Evolutionary conservation across 1,284 basidiomycete genomes (phyloP).

Genomic region (Omphalotus olearius): DNA sequence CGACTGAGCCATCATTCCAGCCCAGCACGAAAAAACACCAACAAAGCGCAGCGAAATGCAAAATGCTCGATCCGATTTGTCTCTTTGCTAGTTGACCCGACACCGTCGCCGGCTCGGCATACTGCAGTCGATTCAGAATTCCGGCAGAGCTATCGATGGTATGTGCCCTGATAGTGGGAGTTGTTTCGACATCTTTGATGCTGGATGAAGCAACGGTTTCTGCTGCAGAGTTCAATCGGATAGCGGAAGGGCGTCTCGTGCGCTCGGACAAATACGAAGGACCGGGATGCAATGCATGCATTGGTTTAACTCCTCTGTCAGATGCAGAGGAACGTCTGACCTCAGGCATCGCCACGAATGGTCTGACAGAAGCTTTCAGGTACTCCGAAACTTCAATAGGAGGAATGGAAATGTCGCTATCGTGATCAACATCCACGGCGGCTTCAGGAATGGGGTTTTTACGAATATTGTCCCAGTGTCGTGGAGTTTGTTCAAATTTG

Average conservation of each 20-base stretch:
- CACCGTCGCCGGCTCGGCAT: neutral
- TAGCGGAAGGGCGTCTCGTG: neutral
- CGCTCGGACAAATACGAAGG: neutral
- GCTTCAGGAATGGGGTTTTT: neutral
- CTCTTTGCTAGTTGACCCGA: neutral
- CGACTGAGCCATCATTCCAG: slow-evolving; percentile 42
- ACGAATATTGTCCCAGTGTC: too few species aligned
- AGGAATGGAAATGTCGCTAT: neutral
- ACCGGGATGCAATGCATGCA: neutral
- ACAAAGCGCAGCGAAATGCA: slow-evolving; percentile 31
- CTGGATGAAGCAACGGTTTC: slow-evolving; percentile 5
- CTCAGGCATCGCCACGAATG: neutral
- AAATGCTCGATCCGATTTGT: neutral
- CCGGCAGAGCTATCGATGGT: neutral
- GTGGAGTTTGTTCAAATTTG: too few species aligned
- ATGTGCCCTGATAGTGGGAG: slow-evolving; percentile 7
- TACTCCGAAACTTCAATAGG: neutral
- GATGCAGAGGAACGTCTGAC: neutral
- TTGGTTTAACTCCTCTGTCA: slow-evolving; percentile 1
- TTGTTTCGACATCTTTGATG: slow-evolving; percentile 13
- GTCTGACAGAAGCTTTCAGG: neutral
- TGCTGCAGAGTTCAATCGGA: neutral
- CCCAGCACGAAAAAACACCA: slow-evolving; percentile 34
- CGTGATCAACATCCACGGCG: neutral
- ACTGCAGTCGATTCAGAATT: neutral